Conservation (phyloP, 306 rosid genomes). For the Hippophae tibetana region DNA sequence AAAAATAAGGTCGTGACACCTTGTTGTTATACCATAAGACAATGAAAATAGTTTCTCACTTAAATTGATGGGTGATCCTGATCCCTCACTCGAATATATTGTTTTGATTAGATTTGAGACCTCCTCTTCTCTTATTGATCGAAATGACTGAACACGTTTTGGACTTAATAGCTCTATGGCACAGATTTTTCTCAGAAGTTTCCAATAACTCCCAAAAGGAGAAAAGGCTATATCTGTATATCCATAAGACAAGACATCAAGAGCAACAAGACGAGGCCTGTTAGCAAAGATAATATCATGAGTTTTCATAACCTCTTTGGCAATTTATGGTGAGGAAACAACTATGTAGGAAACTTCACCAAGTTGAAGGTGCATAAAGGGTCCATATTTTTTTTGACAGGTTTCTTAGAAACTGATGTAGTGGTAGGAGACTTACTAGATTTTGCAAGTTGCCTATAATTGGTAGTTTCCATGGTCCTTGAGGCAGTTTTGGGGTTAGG, state of each 20-base stretch:
- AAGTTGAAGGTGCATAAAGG: not conserved
- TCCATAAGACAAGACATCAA: slow-evolving; percentile 1
- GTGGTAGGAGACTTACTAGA: not conserved
- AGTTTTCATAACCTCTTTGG: slow-evolving; percentile 23
- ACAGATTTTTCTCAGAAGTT: slow-evolving; percentile 24
- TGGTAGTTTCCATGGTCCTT: slow-evolving; percentile 22
- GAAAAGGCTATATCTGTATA: not conserved
- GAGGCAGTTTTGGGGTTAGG: not conserved
- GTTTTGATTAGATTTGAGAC: not conserved
- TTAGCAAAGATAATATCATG: slow-evolving; percentile 24
- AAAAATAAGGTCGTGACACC: too few species aligned
- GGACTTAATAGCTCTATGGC: slow-evolving; percentile 12
- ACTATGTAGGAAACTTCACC: slow-evolving; percentile 12
- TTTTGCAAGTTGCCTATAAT: slow-evolving; percentile 16
- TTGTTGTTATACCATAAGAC: slow-evolving; percentile 3
- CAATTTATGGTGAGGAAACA: slow-evolving; percentile 30
- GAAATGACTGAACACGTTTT: slow-evolving; percentile 18
- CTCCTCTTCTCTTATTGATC: slow-evolving; percentile 13
- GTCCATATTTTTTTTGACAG: not conserved
- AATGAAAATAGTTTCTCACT: not conserved
- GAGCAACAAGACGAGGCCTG: slow-evolving; percentile 8
- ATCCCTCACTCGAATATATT: not conserved
- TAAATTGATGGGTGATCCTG: slow-evolving; percentile 15
- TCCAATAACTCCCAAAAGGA: slow-evolving; percentile 22
- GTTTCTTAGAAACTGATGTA: not conserved